Base-by-base conservation (phyloP, 306 rosid species). In the Glycine soja region DNA sequence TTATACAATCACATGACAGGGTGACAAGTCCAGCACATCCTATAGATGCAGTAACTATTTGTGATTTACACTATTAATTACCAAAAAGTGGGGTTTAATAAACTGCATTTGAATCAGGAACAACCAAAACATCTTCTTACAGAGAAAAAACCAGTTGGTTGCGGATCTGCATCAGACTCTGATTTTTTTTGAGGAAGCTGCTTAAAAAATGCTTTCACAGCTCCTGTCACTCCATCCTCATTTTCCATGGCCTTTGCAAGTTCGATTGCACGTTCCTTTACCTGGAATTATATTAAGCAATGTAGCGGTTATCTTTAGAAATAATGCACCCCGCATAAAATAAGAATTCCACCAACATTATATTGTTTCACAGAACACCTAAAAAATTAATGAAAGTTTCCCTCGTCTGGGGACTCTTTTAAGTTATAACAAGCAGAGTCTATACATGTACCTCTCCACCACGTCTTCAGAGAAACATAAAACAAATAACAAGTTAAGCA, bases 201-300 rank as follows among this genome's bases (percentile, higher is more conserved):
- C 90, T 96, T 96, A 58, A 93, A 92, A 89, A 96, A 96, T 83
- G 97, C 99, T 82, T 86, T 96, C 63, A 96, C 99, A n/a, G 98
- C 98, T 73, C 99, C 99, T 6, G 89, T 75, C 52, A 96, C 98
- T 13, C 99, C 99, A 77, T 96, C 99, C 86, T 96, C 99, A 50
- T 88, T 87, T 79, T 93, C 93, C 98, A 96, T 93, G 72, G 93
- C 94, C 91, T 85, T 92, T 10, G 99, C 91, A 42, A 96, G 95
- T 78, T 93, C 92, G 12, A 88, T 10, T 11, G 97, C 97, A 13
- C 88, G 81, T 48, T 87, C 88, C 87, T 96, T 93, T 81, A 96
- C 97, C 99, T 96, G 88, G 43, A 70, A 86, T 82, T 45, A 47
- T 80, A 57, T 54, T 43, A 51, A 24, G 32, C 40, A 65, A 76